Evolutionary conservation across 2,329 filamentous ascomycete species (phyloP), one percentile per base, ranked within the genome.

Genomic region (Arthrobotrys pseudoclavata): DNA sequence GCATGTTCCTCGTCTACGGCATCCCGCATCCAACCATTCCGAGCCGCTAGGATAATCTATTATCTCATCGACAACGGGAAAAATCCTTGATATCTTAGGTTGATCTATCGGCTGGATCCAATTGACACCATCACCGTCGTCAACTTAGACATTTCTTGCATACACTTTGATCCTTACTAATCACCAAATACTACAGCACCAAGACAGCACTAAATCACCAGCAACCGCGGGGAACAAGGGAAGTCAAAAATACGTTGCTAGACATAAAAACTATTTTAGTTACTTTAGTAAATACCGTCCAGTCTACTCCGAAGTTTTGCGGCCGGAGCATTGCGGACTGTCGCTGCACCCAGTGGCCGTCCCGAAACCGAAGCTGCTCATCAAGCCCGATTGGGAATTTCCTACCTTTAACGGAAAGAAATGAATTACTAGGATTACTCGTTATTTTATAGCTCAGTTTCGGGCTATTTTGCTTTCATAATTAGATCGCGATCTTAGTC

Each of bases 341-440:
- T 64, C 55, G 29, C 26, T 52, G 26, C 34, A 53, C 40, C 53
- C 50, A 40, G 34, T 26, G 34, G 55, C 42, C 55, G 10, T 60
- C 55, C 55, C 55, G 34, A 42, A 60, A 40, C 31, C 55, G 31
- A 60, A 24, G 42, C 55, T 20, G 64, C 31, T 48, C 50, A 60
- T 24, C 55, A 57, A 40, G 7, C 68, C 47, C 26, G 50, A 57
- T 50, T 60, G 37, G 60, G 60, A 60, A 60, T 66, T 57, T 52
- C 69, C 69, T 66, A 48, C 50, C 61, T 48, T 52, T 26, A 66
- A 72, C 60, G 69, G 60, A 72, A 72, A 72, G 26, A 52, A 66
- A 37, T n/a, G 22, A 72, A 66, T 64, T 66, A 60, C 61, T 66
- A 6, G 61, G 48, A 57, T 70, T 62, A 45, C 24, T 34, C 24